These are phyloP conservation scores for Barnettozyma pratensis DNA, from an alignment of 805 yeast genomes.

Conservation along the genomic window DNA sequence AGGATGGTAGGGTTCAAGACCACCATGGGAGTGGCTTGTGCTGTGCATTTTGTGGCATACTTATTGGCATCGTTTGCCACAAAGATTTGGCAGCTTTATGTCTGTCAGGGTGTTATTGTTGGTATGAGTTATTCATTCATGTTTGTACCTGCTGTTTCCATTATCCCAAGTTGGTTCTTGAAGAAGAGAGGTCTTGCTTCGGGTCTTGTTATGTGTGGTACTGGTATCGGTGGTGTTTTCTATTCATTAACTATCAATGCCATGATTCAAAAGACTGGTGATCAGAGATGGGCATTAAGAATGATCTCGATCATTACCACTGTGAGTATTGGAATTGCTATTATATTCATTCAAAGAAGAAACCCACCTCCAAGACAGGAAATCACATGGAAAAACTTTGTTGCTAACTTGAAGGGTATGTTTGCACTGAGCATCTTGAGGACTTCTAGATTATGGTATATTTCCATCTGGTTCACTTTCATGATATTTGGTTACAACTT, in stretches of 20 bases:
- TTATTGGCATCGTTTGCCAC: constrained; percentile 57
- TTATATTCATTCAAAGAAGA: constrained; percentile 31
- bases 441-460: constrained; percentile 27
- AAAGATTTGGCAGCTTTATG: constrained; percentile 57
- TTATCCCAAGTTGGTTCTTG: constrained; percentile 68
- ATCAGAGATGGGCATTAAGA: constrained; percentile 44
- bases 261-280: constrained; percentile 36
- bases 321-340: constrained; percentile 33
- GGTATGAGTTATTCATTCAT: constrained; percentile 49
- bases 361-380: constrained; percentile 19
- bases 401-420: constrained; percentile 26
- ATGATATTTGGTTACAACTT: constrained; percentile 38
- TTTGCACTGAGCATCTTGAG: constrained; percentile 29
- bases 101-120: constrained; percentile 63
- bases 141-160: constrained; percentile 52
- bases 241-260: constrained; percentile 39
- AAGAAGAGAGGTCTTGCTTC: constrained; percentile 53
- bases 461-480: constrained; percentile 33
- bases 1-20: constrained; percentile 45
- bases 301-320: constrained; percentile 39
- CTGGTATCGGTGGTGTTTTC: constrained; percentile 48
- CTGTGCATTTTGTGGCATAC: constrained; percentile 47
- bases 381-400: constrained; percentile 7
- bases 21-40: constrained; percentile 45
- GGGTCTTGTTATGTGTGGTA: constrained; percentile 44